Conservation (phyloP, 202 grass and related monocot genomes). For the Cymbopogon flexuosus region DNA sequence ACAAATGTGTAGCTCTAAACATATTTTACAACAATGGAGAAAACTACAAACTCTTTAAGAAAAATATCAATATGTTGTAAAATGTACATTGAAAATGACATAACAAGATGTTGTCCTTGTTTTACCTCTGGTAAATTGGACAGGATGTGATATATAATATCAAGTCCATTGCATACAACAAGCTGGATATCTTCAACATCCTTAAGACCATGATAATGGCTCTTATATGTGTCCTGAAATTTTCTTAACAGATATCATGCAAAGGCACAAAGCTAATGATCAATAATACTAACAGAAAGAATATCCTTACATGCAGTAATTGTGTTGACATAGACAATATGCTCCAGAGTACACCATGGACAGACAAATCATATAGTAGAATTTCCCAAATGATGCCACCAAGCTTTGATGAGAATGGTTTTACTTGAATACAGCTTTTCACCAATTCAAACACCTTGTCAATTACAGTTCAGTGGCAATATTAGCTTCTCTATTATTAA, state of each 20-base stretch:
- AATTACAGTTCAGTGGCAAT: constrained; percentile 7
- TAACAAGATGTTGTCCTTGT: constrained; percentile 3
- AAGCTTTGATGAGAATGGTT: constrained; percentile 45
- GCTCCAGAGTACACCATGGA: constrained; percentile 59
- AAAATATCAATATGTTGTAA: neutral
- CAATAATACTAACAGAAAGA: constrained; percentile 16
- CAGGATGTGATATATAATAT: constrained; percentile 55
- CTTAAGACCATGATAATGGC: constrained; percentile 40
- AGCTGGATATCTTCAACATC: constrained; percentile 60
- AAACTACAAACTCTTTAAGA: constrained; percentile 1
- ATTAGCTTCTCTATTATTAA: neutral
- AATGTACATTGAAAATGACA: constrained; percentile 11
- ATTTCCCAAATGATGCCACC: constrained; percentile 64
- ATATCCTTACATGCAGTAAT: constrained; percentile 50
- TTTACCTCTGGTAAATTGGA: constrained; percentile 64
- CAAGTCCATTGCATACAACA: constrained; percentile 61
- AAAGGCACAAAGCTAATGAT: constrained; percentile 17
- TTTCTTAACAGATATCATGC: constrained; percentile 6
- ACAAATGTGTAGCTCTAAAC: neutral
- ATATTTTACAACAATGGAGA: neutral
- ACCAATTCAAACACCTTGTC: constrained; percentile 78
- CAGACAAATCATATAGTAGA: constrained; percentile 72
- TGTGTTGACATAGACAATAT: constrained; percentile 49
- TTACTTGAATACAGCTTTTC: constrained; percentile 58
- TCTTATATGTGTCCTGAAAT: constrained; percentile 41